Evolutionary conservation across 2,329 filamentous ascomycete genomes (phyloP), one percentile per base, ranked within the genome.

Genomic region (Sclerotinia nivalis): DNA sequence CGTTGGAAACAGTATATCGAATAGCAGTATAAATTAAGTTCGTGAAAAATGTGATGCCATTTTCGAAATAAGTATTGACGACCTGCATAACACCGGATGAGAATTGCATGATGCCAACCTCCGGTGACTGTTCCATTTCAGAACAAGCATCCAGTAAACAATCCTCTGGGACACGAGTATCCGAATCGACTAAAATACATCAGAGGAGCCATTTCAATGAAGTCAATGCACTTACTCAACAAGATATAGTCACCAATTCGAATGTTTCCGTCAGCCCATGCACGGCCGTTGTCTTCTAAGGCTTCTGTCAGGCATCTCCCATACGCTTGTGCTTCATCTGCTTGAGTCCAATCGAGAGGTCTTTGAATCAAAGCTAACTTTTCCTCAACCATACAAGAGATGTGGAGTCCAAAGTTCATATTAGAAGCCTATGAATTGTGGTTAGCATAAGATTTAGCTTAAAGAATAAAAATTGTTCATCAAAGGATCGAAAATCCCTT

Each of bases 251-350:
- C 93, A 69, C 93, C 93, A 31, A 96, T 84, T 66, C 93, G 91
- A 74, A 97, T 90, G 79, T 96, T 93, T 72, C 93, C 93, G 77
- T 93, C 92, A 25, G 92, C 92, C 91, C 90, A 92, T 40, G 91
- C 91, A 40, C 89, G 87, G 25, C 89, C 88, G 69, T 91, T 84
- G 62, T 89, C 87, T 60, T 89, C 85, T 50, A 94, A 84, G 25
- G 90, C 86, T 71, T 90, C 86, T 74, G 87, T 85, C 55, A 94
- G 84, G 71, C 87, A 84, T 75, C 84, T 80, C 78, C 89, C 86
- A 76, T 93, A 93, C 1, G 88, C 89, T 71, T 84, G 81, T 9
- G 86, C 86, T 78, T 93, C 91, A 71, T 92, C 88, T 59, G 86
- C 84, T 76, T 92, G 89, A 47, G 84, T 88, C 91, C 91, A 93